Evolutionary conservation across 305 asterid species (phyloP), one percentile per base, ranked within the genome.

Genomic region (Solanum hybrid): DNA sequence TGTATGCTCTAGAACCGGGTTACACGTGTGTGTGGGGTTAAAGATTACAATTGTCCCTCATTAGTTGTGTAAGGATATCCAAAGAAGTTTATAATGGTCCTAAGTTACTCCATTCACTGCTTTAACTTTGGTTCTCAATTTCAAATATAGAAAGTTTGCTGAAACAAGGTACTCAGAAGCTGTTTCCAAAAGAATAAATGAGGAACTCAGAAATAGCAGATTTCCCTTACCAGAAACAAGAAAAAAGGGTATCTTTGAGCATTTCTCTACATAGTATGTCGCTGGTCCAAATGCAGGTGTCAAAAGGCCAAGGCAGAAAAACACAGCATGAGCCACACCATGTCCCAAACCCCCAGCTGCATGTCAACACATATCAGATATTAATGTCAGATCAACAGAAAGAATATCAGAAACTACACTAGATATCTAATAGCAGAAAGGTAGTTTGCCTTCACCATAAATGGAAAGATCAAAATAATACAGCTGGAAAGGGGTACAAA

Each of bases 321-420:
- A 97, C 88, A 97, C 95, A 79, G 97, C 98, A 95, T 97, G 99
- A 34, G 99, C 99, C 80, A 97, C 95, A 77, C 99, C 99, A 95
- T 97, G 99, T 90, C 99, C 99, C 96, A 97, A 93, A 86, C 99
- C 99, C 88, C 99, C 97, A 90, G 99, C 99, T 96, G 97, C 94
- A 92, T 76, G 77, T 18, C 26, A 76, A 24, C 69, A 40, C 64
- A 73, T 69, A 61, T 61, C 64, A 39, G 88, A 34, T 7, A 39
- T 28, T 64, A 9, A 13, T 5, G 31, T 31, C 75, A 82, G 89
- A 77, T 87, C 33, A 80, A 42, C 16, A 8, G 10, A 82, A 16
- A 26, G 39, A 82, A 42, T 14, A 42, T 82, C 37, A 8, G 71
- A 14, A 42, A 28, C 26, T 82, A 82, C 87, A 26, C 37, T 29